Base-by-base conservation (phyloP, 495 filamentous ascomycete species). In the Penicillium nucicola region DNA sequence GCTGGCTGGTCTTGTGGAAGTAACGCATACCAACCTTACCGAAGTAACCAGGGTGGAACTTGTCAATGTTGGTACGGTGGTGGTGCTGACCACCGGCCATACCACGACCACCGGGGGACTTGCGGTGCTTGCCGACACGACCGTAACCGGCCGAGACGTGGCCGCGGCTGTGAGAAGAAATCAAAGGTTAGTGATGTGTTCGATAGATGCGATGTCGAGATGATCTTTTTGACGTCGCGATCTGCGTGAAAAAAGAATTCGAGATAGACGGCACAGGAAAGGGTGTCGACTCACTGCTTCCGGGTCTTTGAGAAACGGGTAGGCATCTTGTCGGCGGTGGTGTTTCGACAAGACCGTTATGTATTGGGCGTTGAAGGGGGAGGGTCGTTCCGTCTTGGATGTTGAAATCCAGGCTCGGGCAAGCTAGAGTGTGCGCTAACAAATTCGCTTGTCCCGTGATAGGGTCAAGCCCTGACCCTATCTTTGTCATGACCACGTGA, bases 11-110 rank as follows among this genome's bases (percentile, higher is more conserved):
- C 78, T 89, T 89, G 81, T 95, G 90, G 86, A 95, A 81, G 80
- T 93, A 90, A 57, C 91, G 78, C 91, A 95, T 96, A 80, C 90
- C 90, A 53, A 96, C 90, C 80, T 96, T 96, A 75, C 91, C 91
- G 77, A 95, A 96, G 86, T 95, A 95, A 86, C 89, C 89, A 15
- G 88, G 88, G 76, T 92, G 88, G 85, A 88, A 92, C 77, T 93
- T 93, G 77, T 95, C 90, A 62, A 95, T 77, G 78, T 95, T 96
- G 62, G 89, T 96, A 55, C 88, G 77, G 83, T 93, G 89, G 80
- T 96, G 91, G 79, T 96, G 91, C 77, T 75, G 72, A 80, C 90
- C 91, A 90, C 90, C 91, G 71, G 91, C 91, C 78, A 95, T 85
- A 90, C 88, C 89, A 72, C 88, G 85, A 84, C 89, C 89, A 90